These are phyloP conservation scores for Botryotinia calthae DNA, from an alignment of 2,329 filamentous ascomycete species.

Conservation along the genomic window DNA sequence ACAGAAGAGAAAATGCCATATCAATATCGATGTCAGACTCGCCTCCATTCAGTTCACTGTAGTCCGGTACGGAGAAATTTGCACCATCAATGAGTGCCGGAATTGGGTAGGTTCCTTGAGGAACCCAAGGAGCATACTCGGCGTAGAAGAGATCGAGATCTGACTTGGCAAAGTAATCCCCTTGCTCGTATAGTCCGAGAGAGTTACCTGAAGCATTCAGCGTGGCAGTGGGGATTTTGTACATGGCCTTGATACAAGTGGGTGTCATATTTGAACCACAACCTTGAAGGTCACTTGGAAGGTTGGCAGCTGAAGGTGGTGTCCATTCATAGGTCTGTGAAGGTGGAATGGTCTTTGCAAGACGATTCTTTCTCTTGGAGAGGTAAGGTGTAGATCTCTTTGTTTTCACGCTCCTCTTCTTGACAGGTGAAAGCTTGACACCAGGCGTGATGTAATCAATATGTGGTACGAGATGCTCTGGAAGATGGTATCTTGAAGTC, in stretches of 20 bases:
- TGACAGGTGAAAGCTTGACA: conserved; percentile 37
- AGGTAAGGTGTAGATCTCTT: conserved; percentile 18
- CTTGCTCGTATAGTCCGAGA: conserved; percentile 25
- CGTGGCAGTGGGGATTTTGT: conserved; percentile 36
- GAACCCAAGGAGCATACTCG: conserved; percentile 25
- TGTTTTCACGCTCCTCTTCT: conserved; percentile 25
- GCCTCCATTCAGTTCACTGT: conserved; percentile 19
- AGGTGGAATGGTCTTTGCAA: neutral
- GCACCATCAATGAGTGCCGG: conserved; percentile 32
- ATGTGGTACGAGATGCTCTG: conserved; percentile 42
- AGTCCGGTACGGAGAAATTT: conserved; percentile 21
- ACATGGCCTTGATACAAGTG: conserved; percentile 35
- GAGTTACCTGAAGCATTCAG: conserved; percentile 19
- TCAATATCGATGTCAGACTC: conserved; percentile 42
- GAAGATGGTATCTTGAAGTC: conserved; percentile 42
- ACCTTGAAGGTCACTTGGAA: conserved; percentile 21
- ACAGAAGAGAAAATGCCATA: conserved; percentile 31
- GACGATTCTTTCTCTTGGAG: conserved; percentile 11
- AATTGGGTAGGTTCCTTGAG: conserved; percentile 25
- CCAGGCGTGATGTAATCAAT: conserved; percentile 50
- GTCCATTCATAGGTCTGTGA: neutral
- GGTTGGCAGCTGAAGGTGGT: conserved; percentile 9
- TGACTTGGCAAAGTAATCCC: conserved; percentile 27
- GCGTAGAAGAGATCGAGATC: conserved; percentile 27
- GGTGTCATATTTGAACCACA: conserved; percentile 28